Conservation (phyloP, 2,329 filamentous ascomycete genomes). For the Clarireedia monteithiana region DNA sequence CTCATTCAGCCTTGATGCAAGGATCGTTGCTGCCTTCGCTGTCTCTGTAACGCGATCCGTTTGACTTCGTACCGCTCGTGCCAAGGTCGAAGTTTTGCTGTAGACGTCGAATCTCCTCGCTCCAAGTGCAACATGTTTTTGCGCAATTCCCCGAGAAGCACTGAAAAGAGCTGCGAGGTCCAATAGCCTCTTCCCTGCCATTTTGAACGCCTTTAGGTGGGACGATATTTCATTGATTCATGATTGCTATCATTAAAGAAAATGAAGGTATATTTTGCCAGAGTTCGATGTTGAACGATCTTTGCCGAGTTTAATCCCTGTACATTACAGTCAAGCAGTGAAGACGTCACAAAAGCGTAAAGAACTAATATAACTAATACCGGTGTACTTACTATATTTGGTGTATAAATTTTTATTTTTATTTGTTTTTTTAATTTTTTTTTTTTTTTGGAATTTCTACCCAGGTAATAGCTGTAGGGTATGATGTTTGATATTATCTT, state of each 20-base stretch:
- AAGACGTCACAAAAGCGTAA: too few species aligned
- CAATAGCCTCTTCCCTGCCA: conserved; percentile 56
- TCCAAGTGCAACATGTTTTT: conserved; percentile 52
- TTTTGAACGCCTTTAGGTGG: conserved; percentile 21
- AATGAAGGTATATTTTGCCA: not conserved
- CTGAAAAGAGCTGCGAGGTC: conserved; percentile 64
- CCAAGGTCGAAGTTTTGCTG: conserved; percentile 55
- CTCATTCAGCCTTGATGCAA: conserved; percentile 51
- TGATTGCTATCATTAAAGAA: not conserved
- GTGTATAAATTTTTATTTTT: too few species aligned
- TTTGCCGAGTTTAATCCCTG: conserved; percentile 5
- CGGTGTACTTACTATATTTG: too few species aligned
- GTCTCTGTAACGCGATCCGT: conserved; percentile 54
- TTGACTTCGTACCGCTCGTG: conserved; percentile 53
- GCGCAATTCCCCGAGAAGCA: conserved; percentile 60
- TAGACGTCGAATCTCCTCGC: conserved; percentile 53
- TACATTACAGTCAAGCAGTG: not conserved
- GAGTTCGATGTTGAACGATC: not conserved
- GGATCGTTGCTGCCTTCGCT: conserved; percentile 49
- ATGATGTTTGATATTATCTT: too few species aligned
- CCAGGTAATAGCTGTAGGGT: too few species aligned
- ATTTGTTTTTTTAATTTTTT: too few species aligned
- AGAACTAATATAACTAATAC: too few species aligned
- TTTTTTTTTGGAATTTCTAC: too few species aligned
- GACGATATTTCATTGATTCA: conserved; percentile 14